Conservation (phyloP, 306 rosid species). For the Cucurbita maxima region DNA sequence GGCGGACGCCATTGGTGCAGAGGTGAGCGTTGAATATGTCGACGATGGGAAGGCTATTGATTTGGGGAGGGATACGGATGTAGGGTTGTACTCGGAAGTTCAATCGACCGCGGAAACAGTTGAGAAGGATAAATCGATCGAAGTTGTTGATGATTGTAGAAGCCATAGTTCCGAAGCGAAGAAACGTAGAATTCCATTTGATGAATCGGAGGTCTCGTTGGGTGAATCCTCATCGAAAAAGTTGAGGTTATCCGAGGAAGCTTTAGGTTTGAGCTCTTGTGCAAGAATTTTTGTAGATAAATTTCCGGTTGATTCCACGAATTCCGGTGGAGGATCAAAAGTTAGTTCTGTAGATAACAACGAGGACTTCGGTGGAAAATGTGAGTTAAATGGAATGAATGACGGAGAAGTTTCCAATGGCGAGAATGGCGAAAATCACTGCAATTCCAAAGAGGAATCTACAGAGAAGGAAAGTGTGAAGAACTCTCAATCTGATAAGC, state of each 20-base stretch:
- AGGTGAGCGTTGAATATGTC: not conserved
- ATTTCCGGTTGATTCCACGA: not conserved
- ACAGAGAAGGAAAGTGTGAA: not conserved
- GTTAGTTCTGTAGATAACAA: not conserved
- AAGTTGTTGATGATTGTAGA: not conserved
- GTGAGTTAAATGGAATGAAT: not conserved
- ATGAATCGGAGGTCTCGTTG: not conserved
- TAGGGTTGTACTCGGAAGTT: not conserved
- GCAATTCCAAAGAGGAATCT: not conserved
- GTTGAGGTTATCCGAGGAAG: not conserved
- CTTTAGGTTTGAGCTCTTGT: not conserved
- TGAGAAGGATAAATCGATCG: not conserved
- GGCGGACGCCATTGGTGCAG: not conserved
- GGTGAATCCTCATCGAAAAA: not conserved
- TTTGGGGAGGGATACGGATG: slow-evolving; percentile 4
- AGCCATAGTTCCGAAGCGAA: not conserved
- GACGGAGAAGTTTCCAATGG: not conserved
- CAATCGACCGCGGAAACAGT: not conserved
- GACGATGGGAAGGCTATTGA: not conserved
- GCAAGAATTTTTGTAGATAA: not conserved
- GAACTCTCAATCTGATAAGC: not conserved
- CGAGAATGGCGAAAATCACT: not conserved
- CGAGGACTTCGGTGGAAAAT: not conserved
- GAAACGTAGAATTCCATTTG: not conserved
- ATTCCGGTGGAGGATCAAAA: not conserved